phyloP scores from a whole-genome alignment of 805 yeast genomes.

The Yamadazyma insecticola region DNA sequence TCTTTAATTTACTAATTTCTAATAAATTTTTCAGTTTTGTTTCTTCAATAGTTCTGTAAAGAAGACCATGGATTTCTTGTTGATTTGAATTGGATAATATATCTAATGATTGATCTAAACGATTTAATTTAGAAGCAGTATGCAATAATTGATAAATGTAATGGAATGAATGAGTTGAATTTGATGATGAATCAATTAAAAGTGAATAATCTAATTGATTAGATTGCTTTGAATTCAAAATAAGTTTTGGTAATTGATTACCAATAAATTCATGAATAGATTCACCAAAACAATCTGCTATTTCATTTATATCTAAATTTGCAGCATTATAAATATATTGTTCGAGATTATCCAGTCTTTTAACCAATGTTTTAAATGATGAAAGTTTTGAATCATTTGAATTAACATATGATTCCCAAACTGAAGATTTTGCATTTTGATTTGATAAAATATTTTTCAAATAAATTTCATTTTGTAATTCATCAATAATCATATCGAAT shows the following conservation, averaged over 20 bases:
- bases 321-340: constrained; percentile 53
- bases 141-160: constrained; percentile 51
- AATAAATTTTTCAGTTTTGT: constrained; percentile 51
- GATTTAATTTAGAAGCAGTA: constrained; percentile 56
- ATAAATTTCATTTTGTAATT: constrained; percentile 65
- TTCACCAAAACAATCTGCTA: constrained; percentile 35
- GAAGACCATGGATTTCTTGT: constrained; percentile 59
- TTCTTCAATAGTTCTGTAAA: constrained; percentile 61
- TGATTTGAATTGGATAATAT: constrained; percentile 51
- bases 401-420: constrained; percentile 16
- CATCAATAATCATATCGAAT: constrained; percentile 73
- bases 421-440: constrained; percentile 9
- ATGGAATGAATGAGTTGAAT: constrained; percentile 13
- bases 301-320: constrained; percentile 51
- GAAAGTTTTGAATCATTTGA: constrained; percentile 31
- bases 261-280: constrained; percentile 24
- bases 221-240: constrained; percentile 1
- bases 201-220: constrained; percentile 9
- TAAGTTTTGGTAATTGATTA: constrained; percentile 25
- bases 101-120: constrained; percentile 54
- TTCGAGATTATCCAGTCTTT: constrained; percentile 41
- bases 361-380: constrained; percentile 28
- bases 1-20: constrained; percentile 23
- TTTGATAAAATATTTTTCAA: constrained; percentile 9
- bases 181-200: constrained; percentile 22